Percentiles rank a stretch among this genome's conserved stretches.
Evolutionary conservation across 1,284 basidiomycete species (phyloP).

Genomic region (Ustilago bromivora): DNA sequence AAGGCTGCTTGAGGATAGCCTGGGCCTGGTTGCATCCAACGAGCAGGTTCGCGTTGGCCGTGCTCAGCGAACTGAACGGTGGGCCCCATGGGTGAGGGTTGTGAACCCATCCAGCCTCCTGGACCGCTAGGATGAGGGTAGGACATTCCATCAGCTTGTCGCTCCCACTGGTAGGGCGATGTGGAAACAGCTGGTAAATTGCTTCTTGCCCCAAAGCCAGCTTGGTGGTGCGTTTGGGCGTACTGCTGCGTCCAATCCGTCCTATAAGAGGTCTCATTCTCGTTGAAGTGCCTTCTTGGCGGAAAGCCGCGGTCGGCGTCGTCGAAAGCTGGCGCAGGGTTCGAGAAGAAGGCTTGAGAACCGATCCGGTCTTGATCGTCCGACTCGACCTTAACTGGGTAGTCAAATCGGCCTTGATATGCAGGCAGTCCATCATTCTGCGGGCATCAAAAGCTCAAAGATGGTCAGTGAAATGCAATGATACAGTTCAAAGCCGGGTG

Average conservation of each 20-base stretch:
- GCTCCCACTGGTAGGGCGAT: constrained; percentile 22
- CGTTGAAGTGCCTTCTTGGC: not conserved
- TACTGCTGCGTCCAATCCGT: constrained; percentile 2
- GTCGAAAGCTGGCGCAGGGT: not conserved
- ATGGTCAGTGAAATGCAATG: not conserved
- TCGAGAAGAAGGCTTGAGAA: not conserved
- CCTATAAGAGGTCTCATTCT: constrained; percentile 2
- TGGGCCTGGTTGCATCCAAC: constrained; percentile 4
- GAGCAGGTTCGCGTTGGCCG: constrained; percentile 4
- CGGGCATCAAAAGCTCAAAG: not conserved
- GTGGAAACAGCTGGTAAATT: not conserved
- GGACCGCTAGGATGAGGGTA: constrained; percentile 1
- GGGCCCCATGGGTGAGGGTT: not conserved
- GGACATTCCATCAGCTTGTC: constrained; percentile 4
- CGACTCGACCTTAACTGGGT: constrained; percentile 12
- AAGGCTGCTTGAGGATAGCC: not conserved
- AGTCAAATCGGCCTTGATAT: constrained; percentile 4
- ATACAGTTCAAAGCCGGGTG: not conserved
- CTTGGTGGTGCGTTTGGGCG: not conserved
- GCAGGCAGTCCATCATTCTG: constrained; percentile 13
- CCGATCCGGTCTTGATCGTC: not conserved
- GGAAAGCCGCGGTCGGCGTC: not conserved
- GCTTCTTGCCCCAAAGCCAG: not conserved
- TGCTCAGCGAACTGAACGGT: not conserved
- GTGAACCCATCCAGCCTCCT: not conserved